Evolutionary conservation across 2,329 filamentous ascomycete species (phyloP), one percentile per base, ranked within the genome.

Genomic region (Cladobotryum protrusum): DNA sequence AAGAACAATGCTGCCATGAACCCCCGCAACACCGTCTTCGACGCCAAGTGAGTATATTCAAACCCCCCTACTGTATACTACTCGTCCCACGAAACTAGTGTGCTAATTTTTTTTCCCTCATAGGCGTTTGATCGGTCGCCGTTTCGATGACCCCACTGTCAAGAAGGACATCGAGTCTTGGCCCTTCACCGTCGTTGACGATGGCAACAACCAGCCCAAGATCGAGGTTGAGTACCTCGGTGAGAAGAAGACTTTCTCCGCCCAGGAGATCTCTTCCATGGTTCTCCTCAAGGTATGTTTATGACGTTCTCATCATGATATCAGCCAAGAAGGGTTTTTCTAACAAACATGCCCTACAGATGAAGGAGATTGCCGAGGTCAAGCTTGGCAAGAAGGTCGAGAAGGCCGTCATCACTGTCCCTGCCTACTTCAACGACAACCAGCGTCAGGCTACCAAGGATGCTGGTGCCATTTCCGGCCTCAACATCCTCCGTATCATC

Each of bases 1-100:
- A 99, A 97, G 88, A 99, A 99, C 82, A 91, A 96, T 85, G 93
- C 92, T 70, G 92, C 93, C 68, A 96, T 97, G 89, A 99, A 99
- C 88, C 93, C 93, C 57, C 75, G 75, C 71, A 97, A 97, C 82
- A 99, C 93, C 64, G 82, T 99, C 76, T 99, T 97, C 78, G 93
- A 99, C 77, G 88, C 96, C 83, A 99, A 97, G 90, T 93, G 74
- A 77, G 86, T 76, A 50, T 43, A 37, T n/a, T 32, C 14, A 18
- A 36, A 7, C n/a, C 14, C 8, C 24, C 11, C 24, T 29, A 29
- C 24, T 8, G 2, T 29, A 2, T 2, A 29, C 24, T 29, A 8
- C 24, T 29, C 24, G 24, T 29, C 24, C 6, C 24, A 8, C 24
- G 24, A 29, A 24, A 37, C 29, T 40, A 37, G 18, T 34, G n/a